Evolutionary conservation across 164 flowering plant species (phyloP).

Genomic region (Aristolochia fimbriata): DNA sequence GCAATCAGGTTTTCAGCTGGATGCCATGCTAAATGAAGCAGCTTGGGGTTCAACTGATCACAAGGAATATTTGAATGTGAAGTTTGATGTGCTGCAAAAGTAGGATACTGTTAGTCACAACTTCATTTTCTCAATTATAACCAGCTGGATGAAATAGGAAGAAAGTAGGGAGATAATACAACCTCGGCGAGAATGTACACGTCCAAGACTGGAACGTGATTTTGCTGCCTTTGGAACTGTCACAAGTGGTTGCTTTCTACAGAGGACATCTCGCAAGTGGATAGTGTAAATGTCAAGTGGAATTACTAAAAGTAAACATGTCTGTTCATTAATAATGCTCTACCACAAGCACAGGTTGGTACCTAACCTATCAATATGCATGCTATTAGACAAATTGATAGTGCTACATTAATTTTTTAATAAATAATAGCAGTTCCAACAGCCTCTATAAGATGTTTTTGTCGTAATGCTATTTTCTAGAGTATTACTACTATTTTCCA

Average conservation of each 20-base stretch:
- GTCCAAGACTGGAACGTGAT: neutral
- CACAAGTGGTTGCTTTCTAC: too few species aligned
- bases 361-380: too few species aligned
- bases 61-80: slow-evolving; percentile 17
- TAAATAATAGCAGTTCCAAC: neutral
- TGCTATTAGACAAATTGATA: too few species aligned
- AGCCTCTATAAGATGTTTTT: neutral
- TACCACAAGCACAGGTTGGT: too few species aligned
- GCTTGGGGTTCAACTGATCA: slow-evolving; percentile 43
- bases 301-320: neutral
- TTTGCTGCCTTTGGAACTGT: too few species aligned
- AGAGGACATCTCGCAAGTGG: too few species aligned
- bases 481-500: neutral
- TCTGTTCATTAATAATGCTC: neutral
- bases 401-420: too few species aligned
- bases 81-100: slow-evolving; percentile 32
- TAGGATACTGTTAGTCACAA: neutral
- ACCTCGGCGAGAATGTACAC: neutral
- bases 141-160: neutral
- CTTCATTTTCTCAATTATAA: neutral
- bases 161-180: neutral
- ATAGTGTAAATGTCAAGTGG: neutral
- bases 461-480: neutral
- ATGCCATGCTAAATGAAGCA: slow-evolving; percentile 94
- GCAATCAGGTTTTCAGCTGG: slow-evolving; percentile 90